Evolutionary conservation across 2,329 filamentous ascomycete species (phyloP), one percentile per base, ranked within the genome.

Genomic region (Arthrobotrys megalospora): DNA sequence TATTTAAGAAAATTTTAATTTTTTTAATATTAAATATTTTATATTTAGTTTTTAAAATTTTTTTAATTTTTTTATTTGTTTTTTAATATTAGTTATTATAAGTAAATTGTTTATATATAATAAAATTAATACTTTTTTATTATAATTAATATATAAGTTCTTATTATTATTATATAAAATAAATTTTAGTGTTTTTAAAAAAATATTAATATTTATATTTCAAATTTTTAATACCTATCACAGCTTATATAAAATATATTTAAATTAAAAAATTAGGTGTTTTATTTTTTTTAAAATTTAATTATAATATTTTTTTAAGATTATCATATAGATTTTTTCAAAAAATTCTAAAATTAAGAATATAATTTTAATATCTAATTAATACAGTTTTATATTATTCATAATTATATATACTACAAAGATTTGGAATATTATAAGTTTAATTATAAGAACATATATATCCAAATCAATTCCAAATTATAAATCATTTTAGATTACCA

Each of bases 91-190:
- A 24, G 14, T 66, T 19, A 68, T 52, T 50, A 67, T 52, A 24
- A 73, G 53, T 19, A 73, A n/a, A 66, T 73, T 73, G 52, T 73
- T 38, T 34, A 73, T 73, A 73, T 67, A 73, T n/a, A 68, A 73
- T 36, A 41, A 41, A 24, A 41, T 65, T 73, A 73, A 50, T 24
- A 67, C 21, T 4, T 53, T 53, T 24, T 21, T 53, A 21, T 53
- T 53, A 3, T 53, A 24, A 53, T 53, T 53, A 53, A 53, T 53
- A 53, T 53, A 52, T 34, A 66, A 48, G 24, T 73, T 73, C 45
- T 73, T 67, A 19, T 34, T 11, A 67, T 65, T 52, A 1, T 48
- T 11, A 24, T 16, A 21, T 21, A 52, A 41, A 50, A 66, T 73
- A n/a, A n/a, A n/a, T n/a, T n/a, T n/a, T n/a, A n/a, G n/a, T n/a